A percentile compares a stretch with the other conserved stretches of the same genome.
phyloP scores from a whole-genome alignment of 225 moss, liverwort and hornwort species.

The Rhytidiadelphus loreus region DNA sequence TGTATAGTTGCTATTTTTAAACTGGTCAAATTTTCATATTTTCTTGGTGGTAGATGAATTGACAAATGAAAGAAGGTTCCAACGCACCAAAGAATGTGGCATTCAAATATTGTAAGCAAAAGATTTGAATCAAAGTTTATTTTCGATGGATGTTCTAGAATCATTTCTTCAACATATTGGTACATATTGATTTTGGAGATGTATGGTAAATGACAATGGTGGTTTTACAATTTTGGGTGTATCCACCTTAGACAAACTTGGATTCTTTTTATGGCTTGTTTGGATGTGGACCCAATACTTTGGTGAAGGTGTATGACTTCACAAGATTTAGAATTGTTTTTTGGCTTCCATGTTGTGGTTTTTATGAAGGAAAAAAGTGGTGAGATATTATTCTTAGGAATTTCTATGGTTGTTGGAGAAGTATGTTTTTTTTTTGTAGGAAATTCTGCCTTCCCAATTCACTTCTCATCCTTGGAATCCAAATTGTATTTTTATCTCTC shows the following conservation, averaged over 20 bases:
- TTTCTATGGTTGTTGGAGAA: too few relatives aligned
- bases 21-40: neutral
- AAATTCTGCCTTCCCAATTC: too few relatives aligned
- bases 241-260: neutral
- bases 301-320: neutral
- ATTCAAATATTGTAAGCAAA: neutral
- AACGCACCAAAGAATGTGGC: neutral
- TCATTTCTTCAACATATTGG: too few relatives aligned
- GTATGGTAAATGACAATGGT: neutral
- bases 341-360: neutral
- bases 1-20: neutral
- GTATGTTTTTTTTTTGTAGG: too few relatives aligned
- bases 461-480: neutral
- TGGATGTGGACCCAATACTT: neutral
- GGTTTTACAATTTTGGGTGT: neutral
- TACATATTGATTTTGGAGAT: neutral
- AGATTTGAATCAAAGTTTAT: neutral
- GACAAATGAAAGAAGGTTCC: neutral
- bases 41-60: neutral
- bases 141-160: accelerated
- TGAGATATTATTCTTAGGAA: neutral
- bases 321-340: neutral
- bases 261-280: neutral
- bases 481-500: too few relatives aligned
- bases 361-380: neutral